Conservation (phyloP, 768 basidiomycete species). For the Pholiota molesta region DNA sequence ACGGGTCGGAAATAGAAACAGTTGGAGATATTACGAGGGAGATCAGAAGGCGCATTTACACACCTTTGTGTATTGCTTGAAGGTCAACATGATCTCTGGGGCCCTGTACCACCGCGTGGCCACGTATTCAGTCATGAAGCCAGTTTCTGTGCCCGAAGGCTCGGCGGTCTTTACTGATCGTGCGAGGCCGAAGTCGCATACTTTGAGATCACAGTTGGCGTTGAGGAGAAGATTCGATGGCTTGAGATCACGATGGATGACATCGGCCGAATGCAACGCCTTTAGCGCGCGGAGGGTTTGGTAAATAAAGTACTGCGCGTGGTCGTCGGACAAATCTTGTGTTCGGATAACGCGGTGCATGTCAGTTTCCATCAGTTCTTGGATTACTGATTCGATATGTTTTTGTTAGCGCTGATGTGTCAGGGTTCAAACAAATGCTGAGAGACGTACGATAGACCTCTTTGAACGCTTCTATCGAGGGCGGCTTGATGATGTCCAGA, state of each 20-base stretch:
- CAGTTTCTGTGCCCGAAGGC: conserved; percentile 80
- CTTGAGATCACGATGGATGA: conserved; percentile 96
- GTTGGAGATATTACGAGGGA: conserved; percentile 6
- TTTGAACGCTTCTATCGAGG: conserved; percentile 73
- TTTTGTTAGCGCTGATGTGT: neutral
- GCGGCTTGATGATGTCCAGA: conserved; percentile 88
- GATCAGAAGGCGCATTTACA: conserved; percentile 24
- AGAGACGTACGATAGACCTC: conserved; percentile 61
- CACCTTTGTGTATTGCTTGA: conserved; percentile 97
- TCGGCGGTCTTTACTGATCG: conserved; percentile 88
- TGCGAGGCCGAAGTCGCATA: conserved; percentile 94
- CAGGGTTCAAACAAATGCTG: conserved; percentile 2
- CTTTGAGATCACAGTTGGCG: conserved; percentile 95
- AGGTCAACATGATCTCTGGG: conserved; percentile 99
- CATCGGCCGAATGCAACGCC: conserved; percentile 94
- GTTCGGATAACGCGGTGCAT: conserved; percentile 97
- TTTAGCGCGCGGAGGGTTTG: conserved; percentile 96
- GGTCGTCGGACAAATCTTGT: conserved; percentile 94
- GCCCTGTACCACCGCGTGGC: conserved; percentile 99
- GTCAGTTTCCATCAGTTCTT: conserved; percentile 95
- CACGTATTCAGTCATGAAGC: conserved; percentile 97
- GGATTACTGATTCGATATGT: conserved; percentile 60
- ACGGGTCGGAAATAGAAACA: conserved; percentile 13
- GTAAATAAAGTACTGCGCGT: conserved; percentile 92
- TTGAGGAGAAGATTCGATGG: conserved; percentile 97